Base-by-base conservation (phyloP, 2,329 filamentous ascomycete genomes). In the Clonostachys chloroleuca region DNA sequence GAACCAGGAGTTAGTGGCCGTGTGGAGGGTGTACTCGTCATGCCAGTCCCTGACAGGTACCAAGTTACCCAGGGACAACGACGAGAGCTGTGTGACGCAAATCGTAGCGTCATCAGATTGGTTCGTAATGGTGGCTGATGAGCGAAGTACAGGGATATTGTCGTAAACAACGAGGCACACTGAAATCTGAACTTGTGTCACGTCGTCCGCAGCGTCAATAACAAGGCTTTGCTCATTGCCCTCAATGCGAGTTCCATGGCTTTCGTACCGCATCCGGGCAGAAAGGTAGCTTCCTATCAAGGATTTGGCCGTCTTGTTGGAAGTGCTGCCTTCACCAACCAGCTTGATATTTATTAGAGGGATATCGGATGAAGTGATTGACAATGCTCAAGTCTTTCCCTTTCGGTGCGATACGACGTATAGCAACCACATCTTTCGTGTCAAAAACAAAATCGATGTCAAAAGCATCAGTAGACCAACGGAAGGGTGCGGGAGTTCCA, bases 1-100 rank as follows among this genome's bases (percentile, higher is more conserved):
- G 45, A 67, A 64, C 62, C 63, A 65, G 3, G 52, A 56, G 44
- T 61, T 65, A 20, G 54, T 50, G 34, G 48, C 50, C n/a, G 40
- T 46, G 12, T 43, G 34, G 6, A 61, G 43, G 5, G 34, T 46
- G 33, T 59, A 62, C 41, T 62, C 55, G 2, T 51, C 10, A 55
- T 55, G 62, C 48, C 52, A 54, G 48, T 55, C 54, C 30, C 52
- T 41, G 4, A 47, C 40, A 17, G 42, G 34, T 5, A 46, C 49
- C 20, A 56, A 42, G 7, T 46, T 47, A 7, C 62, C 58, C 4
- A 61, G 34, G 2, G 54, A 47, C 2, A 62, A 47, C 1, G 60
- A 62, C 5, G 56, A 51, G 12, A 58, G 36, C 34, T 61, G 56
- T 4, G 51, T 56, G 44, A 54, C 24, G 36, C 24, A 30, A 37